A percentile compares a stretch with the other conserved stretches of the same genome.
phyloP scores from a whole-genome alignment of 2,329 filamentous ascomycete species.

The Aspergillus viridinutans region DNA sequence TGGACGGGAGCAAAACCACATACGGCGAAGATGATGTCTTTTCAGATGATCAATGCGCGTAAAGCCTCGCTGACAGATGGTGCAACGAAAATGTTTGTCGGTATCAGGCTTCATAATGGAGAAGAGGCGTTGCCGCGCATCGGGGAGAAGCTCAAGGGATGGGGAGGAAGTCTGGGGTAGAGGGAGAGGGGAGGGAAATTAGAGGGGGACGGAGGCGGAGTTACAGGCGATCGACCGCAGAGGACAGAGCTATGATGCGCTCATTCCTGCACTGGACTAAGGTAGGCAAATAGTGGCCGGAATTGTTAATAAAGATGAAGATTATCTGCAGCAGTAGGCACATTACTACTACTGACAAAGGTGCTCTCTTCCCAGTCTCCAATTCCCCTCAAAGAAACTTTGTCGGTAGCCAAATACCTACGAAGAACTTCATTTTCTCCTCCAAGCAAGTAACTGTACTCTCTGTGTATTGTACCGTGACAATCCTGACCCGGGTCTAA shows the following conservation, averaged over 20 bases:
- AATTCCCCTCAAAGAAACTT: no score
- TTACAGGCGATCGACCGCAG: conserved; percentile 1
- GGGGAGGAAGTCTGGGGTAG: conserved; percentile 8
- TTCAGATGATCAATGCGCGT: conserved; percentile 48
- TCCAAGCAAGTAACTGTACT: no score
- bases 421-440: no score
- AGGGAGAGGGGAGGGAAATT: conserved; percentile 17
- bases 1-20: conserved; percentile 12
- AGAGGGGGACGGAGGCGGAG: conserved; percentile 1
- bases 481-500: not conserved
- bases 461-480: no score
- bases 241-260: not conserved
- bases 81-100: conserved; percentile 42
- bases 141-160: conserved; percentile 19
- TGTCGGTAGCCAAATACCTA: no score
- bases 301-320: no score
- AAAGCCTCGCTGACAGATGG: conserved; percentile 43
- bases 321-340: no score
- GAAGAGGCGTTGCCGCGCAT: conserved; percentile 12
- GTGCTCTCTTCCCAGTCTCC: no score
- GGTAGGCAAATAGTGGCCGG: no score
- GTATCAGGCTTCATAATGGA: conserved; percentile 30
- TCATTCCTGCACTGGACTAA: no score
- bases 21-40: conserved; percentile 45
- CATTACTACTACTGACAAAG: no score